Evolutionary conservation across 139 green algal species (phyloP), one percentile per base, ranked within the genome.

Genomic region (Edaphochlamys debaryana): DNA sequence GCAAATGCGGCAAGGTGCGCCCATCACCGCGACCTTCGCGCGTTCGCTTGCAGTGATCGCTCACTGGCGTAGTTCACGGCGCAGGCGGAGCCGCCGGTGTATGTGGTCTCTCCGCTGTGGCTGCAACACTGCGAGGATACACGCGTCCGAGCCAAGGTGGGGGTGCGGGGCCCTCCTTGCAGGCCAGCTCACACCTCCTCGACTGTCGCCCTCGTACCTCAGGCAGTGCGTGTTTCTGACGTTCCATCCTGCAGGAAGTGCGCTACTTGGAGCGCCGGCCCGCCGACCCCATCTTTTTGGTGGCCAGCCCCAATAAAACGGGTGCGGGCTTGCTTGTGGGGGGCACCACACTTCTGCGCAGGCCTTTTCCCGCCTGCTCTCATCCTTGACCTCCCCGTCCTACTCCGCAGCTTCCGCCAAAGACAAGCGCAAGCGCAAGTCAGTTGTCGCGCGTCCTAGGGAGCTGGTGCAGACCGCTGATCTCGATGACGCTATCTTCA

Each of bases 101-200:
- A 58, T 13, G 85, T 92, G 19, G 88, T 92, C 4, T 82, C 72
- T 4, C 78, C 76, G 11, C 74, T 90, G 11, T 92, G 88, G 88
- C 73, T 92, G 41, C 73, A 84, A 32, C 32, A 63, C n/a, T 88
- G 70, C 17, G 37, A 73, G 36, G 69, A 80, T 17, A 34, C 71
- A 40, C 62, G 66, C 32, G 37, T 54, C 25, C 71, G 67, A 8
- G 83, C 84, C 34, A 73, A 85, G 72, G 87, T 91, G 20, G 48
- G 74, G 60, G 19, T n/a, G n/a, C n/a, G n/a, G n/a, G n/a, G n/a
- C n/a, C n/a, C n/a, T n/a, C n/a, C n/a, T n/a, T n/a, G n/a, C n/a
- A n/a, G n/a, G n/a, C n/a, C n/a, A n/a, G n/a, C n/a, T n/a, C n/a
- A n/a, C n/a, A n/a, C n/a, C n/a, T n/a, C n/a, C n/a, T n/a, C n/a